Evolutionary conservation across 768 basidiomycete species (phyloP), one percentile per base, ranked within the genome.

Genomic region (Leucogyrophana mollusca): DNA sequence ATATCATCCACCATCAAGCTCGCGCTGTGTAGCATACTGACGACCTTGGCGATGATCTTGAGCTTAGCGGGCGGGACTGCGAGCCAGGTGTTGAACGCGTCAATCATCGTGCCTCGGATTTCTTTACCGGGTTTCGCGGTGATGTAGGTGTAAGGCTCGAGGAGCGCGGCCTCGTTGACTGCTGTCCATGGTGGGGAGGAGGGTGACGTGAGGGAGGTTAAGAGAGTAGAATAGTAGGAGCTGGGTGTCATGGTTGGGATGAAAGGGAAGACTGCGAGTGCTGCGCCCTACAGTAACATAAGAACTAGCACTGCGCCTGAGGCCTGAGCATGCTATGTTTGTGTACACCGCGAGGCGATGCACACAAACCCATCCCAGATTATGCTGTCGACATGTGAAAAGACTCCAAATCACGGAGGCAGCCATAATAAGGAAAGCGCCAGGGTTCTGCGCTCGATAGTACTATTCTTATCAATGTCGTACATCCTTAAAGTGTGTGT

Each of bases 1-100:
- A 96, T 94, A 62, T 96, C 94, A 59, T 96, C 94, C 51, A 96
- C 79, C 94, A 98, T 77, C 20, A 99, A 74, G 62, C 90, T 93
- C 4, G 94, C 94, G 43, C 85, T 92, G 56, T 99, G 96, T 16
- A 98, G 73, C 93, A 95, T 97, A 58, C 83, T 83, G 25, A 99
- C 89, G 43, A 99, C 80, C 52, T 77, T 78, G 2, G 84, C 77
- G 49, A 99, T 93, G 34, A 87, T 71, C 21, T 64, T 62, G 14
- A 96, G 77, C 62, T 86, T 86, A 20, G 79, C 77, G 21, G 69
- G 61, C 0, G 91, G 88, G 2, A 98, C 93, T 6, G 84, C 62
- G 11, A 98, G 79, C 96, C 96, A 99, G 2, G 69, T 30, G 56
- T 98, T 95, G 80, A 98, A 98, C 0, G 95, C 93, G 42, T 85